Evolutionary conservation across 768 basidiomycete species (phyloP), one percentile per base, ranked within the genome.

Genomic region (Goffeauzyma gilvescens): DNA sequence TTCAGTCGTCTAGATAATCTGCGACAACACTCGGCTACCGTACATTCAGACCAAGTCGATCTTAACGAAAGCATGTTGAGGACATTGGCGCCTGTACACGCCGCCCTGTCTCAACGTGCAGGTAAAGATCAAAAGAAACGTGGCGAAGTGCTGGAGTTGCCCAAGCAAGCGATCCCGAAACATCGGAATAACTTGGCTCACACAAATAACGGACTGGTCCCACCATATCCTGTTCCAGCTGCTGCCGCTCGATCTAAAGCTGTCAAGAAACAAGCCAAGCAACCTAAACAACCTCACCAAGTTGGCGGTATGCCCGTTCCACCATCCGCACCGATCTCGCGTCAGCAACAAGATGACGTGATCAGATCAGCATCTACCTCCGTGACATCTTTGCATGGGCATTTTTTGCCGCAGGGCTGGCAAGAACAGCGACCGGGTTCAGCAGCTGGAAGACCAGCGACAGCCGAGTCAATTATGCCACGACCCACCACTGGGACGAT

Each of bases 1-100:
- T 95, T 95, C 60, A 87, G 85, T 5, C 77, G 90, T 10, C 77
- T 96, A 59, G 90, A 96, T 66, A 96, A 96, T 58, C 73, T 96
- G 2, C 78, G 90, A 34, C 90, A 96, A 60, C 90, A 96, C 63
- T 84, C 87, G 0, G 82, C 89, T 70, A 90, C 89, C 5, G 87
- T 93, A 1, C 90, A 96, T 56, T 77, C 85, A n/a, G 86, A 93
- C 61, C 82, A 84, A 68, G 33, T 38, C 7, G 45, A 48, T 2
- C 47, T 59, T 28, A 65, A 65, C 49, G 59, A 61, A 13, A 44
- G 45, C 6, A 62, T 61, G 52, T 50, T 65, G 28, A 38, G 49
- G n/a, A 50, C 55, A 3, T 52, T 65, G 15, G 52, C 55, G 5
- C 54, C 58, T 13, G 55, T 62, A 5, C 64, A 65, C 42, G 52